A percentile compares a stretch with the other conserved stretches of the same genome.
phyloP scores from a whole-genome alignment of 2,329 filamentous ascomycete species.

The Sarocladium oryzae region DNA sequence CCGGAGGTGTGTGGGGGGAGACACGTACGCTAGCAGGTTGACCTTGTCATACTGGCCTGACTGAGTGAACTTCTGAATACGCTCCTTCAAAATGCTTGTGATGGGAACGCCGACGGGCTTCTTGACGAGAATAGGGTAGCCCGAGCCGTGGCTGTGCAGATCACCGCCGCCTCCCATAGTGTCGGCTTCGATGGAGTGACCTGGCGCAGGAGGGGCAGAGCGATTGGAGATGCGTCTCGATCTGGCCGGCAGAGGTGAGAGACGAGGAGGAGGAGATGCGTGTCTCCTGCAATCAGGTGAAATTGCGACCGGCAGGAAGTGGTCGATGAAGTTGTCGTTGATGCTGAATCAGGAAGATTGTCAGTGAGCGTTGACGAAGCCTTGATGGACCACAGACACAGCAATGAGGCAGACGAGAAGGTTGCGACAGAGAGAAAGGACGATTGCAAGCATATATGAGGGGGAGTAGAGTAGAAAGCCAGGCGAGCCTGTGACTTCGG shows the following conservation, averaged over 20 bases:
- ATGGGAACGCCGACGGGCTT: constrained; percentile 71
- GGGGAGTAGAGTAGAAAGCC: background rate
- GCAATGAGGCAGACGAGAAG: background rate
- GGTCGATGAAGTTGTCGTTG: constrained; percentile 17
- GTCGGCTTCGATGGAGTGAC: constrained; percentile 21
- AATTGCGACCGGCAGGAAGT: constrained; percentile 16
- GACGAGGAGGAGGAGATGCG: constrained; percentile 15
- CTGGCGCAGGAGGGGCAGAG: constrained; percentile 30
- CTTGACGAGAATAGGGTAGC: constrained; percentile 44
- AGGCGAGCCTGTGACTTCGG: background rate
- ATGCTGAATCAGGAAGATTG: constrained; percentile 9
- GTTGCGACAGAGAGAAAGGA: background rate
- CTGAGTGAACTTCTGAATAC: constrained; percentile 74
- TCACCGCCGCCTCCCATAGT: constrained; percentile 47
- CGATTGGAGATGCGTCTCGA: constrained; percentile 25
- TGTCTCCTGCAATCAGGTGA: constrained; percentile 20
- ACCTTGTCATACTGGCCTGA: constrained; percentile 70
- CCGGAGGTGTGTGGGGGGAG: background rate
- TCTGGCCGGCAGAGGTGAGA: constrained; percentile 5
- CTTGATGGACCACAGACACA: background rate
- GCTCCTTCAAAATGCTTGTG: constrained; percentile 74
- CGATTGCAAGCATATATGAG: background rate
- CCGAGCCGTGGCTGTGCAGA: constrained; percentile 33
- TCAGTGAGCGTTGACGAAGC: background rate
- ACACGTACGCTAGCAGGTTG: constrained; percentile 62